Evolutionary conservation across 1,284 basidiomycete species (phyloP).

Genomic region (Pterula multifida): DNA sequence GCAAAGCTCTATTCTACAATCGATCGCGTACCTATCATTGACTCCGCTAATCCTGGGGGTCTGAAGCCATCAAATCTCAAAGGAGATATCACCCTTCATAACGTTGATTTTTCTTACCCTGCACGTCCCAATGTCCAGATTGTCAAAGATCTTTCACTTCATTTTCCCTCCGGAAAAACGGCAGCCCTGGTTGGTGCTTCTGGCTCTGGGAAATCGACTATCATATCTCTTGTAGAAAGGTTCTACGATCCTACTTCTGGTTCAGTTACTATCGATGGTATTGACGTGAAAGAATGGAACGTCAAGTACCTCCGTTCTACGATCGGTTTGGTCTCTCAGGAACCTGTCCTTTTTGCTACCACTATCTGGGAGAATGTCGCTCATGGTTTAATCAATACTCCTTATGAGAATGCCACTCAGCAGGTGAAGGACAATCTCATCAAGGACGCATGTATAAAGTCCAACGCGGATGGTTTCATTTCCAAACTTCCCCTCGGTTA

Average conservation of each 20-base stretch:
- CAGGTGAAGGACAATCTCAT: constrained; percentile 74
- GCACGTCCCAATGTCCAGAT: constrained; percentile 80
- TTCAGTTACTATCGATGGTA: constrained; percentile 70
- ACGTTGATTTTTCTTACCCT: constrained; percentile 86
- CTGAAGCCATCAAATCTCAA: constrained; percentile 59
- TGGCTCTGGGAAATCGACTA: constrained; percentile 81
- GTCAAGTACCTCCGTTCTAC: constrained; percentile 82
- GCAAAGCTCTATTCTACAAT: constrained; percentile 90
- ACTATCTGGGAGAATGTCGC: constrained; percentile 74
- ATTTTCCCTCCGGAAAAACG: constrained; percentile 69
- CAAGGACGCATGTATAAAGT: constrained; percentile 80
- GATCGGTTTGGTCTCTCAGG: constrained; percentile 85
- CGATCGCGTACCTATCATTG: constrained; percentile 77
- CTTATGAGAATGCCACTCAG: constrained; percentile 54
- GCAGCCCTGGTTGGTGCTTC: constrained; percentile 85
- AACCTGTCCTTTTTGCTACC: constrained; percentile 80
- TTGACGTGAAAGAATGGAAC: constrained; percentile 70
- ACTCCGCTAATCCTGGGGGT: constrained; percentile 65
- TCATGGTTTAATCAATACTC: constrained; percentile 80
- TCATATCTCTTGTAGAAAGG: constrained; percentile 71
- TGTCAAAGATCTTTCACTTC: constrained; percentile 60
- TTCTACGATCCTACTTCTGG: constrained; percentile 84
- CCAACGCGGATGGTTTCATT: constrained; percentile 92
- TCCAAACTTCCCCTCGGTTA: constrained; percentile 77
- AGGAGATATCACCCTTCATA: constrained; percentile 68